A percentile compares a stretch with the other conserved stretches of the same genome.
phyloP scores from a whole-genome alignment of 441 rosid genomes.

The Hura crepitans region DNA sequence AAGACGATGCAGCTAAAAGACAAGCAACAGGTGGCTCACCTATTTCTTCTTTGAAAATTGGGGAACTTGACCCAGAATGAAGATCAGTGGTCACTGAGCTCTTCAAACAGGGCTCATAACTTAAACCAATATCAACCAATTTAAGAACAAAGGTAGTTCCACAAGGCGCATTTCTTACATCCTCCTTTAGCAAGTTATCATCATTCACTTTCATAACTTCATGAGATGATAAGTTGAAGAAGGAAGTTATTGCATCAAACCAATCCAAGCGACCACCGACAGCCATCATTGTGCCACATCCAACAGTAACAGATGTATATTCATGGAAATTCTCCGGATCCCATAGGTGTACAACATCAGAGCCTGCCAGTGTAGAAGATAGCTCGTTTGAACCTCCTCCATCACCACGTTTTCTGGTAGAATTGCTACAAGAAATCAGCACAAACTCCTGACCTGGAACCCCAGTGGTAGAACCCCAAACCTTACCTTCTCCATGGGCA shows the following conservation, averaged over 20 bases:
- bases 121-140: constrained; percentile 83
- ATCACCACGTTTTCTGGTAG: constrained; percentile 86
- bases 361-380: constrained; percentile 84
- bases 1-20: constrained; percentile 85
- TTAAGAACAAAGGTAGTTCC: constrained; percentile 62
- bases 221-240: constrained; percentile 52
- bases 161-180: constrained; percentile 32
- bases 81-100: constrained; percentile 32
- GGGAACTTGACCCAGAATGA: constrained; percentile 35
- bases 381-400: constrained; percentile 93
- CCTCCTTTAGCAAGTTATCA: constrained; percentile 32
- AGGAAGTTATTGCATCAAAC: constrained; percentile 68
- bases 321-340: constrained; percentile 53
- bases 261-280: constrained; percentile 95
- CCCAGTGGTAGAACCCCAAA: constrained; percentile 70
- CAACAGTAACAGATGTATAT: constrained; percentile 55
- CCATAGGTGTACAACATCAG: constrained; percentile 62
- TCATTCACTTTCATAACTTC: constrained; percentile 36
- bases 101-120: constrained; percentile 76
- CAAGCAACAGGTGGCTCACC: constrained; percentile 50
- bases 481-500: constrained; percentile 72
- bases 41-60: constrained; percentile 29
- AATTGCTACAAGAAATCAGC: constrained; percentile 80
- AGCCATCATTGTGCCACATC: constrained; percentile 84
- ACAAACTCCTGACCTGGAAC: constrained; percentile 58